phyloP scores from a whole-genome alignment of 441 rosid species.

The Sinapis alba region DNA sequence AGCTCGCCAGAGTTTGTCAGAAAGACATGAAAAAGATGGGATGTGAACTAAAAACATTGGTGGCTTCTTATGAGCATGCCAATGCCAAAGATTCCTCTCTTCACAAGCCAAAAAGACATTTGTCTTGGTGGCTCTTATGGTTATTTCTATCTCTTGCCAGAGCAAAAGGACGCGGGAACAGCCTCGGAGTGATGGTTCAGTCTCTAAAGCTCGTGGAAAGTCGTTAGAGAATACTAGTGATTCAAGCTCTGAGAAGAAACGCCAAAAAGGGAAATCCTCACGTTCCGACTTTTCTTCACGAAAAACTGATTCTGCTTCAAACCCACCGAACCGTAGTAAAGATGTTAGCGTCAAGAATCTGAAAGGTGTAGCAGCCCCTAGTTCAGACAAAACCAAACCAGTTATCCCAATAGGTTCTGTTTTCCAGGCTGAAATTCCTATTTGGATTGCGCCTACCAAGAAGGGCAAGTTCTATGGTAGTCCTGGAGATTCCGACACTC shows the following conservation, averaged over 20 bases:
- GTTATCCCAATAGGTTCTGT: constrained; percentile 42
- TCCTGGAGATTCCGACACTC: constrained; percentile 38
- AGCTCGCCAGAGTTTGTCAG: constrained; percentile 23
- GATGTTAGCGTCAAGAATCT: constrained; percentile 22
- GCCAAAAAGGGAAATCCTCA: neutral
- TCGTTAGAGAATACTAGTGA: constrained; percentile 29
- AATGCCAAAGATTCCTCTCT: constrained; percentile 23
- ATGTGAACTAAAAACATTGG: constrained; percentile 1
- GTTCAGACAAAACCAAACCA: constrained; percentile 23
- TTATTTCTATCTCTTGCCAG: constrained; percentile 43
- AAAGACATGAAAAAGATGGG: constrained; percentile 12
- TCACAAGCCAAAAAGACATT: constrained; percentile 24
- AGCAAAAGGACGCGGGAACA: constrained; percentile 45
- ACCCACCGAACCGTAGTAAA: constrained; percentile 1
- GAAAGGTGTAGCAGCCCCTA: constrained; percentile 13
- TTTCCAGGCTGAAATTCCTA: constrained; percentile 54
- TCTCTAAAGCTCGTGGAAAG: constrained; percentile 19
- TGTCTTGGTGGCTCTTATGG: constrained; percentile 37
- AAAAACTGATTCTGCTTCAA: constrained; percentile 25
- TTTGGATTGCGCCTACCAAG: constrained; percentile 42
- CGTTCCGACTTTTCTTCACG: constrained; percentile 11
- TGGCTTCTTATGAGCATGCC: constrained; percentile 30
- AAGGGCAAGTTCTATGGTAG: constrained; percentile 32
- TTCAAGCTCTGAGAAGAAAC: constrained; percentile 33
- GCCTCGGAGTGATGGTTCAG: constrained; percentile 11